phyloP scores from a whole-genome alignment of 768 basidiomycete species.

The Termitomyces sp. region DNA sequence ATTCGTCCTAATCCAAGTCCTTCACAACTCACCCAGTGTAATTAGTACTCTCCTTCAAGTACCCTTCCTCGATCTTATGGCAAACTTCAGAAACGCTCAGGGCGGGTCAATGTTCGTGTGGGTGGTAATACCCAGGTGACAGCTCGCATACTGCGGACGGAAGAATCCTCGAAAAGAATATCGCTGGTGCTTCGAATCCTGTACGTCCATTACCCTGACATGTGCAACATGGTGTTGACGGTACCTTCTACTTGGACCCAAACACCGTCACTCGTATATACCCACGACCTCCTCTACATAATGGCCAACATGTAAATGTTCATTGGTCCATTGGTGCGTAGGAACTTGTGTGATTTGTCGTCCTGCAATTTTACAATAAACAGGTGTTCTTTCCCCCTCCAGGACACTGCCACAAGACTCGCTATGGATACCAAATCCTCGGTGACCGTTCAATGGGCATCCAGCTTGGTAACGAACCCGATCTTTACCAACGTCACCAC shows the following conservation, averaged over 20 bases:
- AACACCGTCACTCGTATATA: slow-evolving; percentile 65
- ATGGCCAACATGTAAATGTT: slow-evolving; percentile 61
- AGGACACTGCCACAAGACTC: slow-evolving; percentile 51
- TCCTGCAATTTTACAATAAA: not conserved
- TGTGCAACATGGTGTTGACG: not conserved
- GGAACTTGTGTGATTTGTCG: not conserved
- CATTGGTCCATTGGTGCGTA: slow-evolving; percentile 61
- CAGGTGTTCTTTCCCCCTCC: slow-evolving; percentile 46
- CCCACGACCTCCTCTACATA: slow-evolving; percentile 62
- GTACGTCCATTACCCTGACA: not conserved
- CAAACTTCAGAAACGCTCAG: slow-evolving; percentile 62
- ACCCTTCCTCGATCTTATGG: slow-evolving; percentile 76
- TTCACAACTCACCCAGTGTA: not conserved
- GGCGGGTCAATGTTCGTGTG: slow-evolving; percentile 58
- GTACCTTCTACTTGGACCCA: slow-evolving; percentile 36
- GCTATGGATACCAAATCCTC: slow-evolving; percentile 62
- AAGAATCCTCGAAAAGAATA: slow-evolving; percentile 18
- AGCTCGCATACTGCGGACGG: slow-evolving; percentile 45
- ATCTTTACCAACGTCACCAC: slow-evolving; percentile 40
- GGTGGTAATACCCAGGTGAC: slow-evolving; percentile 82
- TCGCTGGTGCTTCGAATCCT: slow-evolving; percentile 11
- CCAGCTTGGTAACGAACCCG: slow-evolving; percentile 70
- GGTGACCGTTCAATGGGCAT: slow-evolving; percentile 64
- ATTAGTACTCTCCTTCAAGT: slow-evolving; percentile 42
- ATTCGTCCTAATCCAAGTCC: not conserved